Evolutionary conservation across 2,329 filamentous ascomycete genomes (phyloP).

Genomic region (Daldinia sp.): DNA sequence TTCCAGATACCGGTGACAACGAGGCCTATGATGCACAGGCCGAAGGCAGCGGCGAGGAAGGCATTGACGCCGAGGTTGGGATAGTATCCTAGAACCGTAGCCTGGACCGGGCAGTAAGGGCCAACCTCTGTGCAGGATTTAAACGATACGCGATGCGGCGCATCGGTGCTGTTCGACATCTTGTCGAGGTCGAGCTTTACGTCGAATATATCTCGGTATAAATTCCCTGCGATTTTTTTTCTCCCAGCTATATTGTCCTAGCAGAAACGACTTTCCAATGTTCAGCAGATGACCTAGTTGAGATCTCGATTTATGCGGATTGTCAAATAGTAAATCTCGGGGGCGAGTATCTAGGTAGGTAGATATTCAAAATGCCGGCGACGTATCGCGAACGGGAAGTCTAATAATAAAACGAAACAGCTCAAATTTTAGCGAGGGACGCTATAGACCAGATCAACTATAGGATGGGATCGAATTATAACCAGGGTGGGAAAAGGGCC

Average conservation of each 20-base stretch:
- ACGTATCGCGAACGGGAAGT: neutral
- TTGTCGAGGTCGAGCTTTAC: conserved; percentile 6
- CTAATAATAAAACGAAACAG: conserved; percentile 2
- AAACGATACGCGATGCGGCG: conserved; percentile 37
- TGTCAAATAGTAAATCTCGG: neutral
- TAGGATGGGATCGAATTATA: neutral
- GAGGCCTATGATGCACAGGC: conserved; percentile 53
- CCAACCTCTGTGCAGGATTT: conserved; percentile 52
- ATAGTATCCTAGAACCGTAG: conserved; percentile 64
- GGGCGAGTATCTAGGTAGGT: neutral
- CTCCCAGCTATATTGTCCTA: neutral
- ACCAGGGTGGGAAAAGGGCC: neutral
- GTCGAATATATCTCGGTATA: neutral
- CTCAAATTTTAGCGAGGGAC: neutral
- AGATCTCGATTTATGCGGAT: too few relatives aligned
- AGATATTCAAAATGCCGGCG: neutral
- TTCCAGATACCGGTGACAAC: conserved; percentile 56
- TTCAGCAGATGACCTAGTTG: neutral
- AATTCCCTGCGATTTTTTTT: neutral
- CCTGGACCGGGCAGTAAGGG: conserved; percentile 57
- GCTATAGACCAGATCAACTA: neutral
- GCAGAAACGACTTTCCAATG: neutral
- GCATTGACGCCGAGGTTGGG: conserved; percentile 65
- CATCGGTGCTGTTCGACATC: conserved; percentile 31
- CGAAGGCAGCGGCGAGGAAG: conserved; percentile 62